phyloP scores from a whole-genome alignment of 2,329 filamentous ascomycete genomes.

The Metarhizium rileyi region DNA sequence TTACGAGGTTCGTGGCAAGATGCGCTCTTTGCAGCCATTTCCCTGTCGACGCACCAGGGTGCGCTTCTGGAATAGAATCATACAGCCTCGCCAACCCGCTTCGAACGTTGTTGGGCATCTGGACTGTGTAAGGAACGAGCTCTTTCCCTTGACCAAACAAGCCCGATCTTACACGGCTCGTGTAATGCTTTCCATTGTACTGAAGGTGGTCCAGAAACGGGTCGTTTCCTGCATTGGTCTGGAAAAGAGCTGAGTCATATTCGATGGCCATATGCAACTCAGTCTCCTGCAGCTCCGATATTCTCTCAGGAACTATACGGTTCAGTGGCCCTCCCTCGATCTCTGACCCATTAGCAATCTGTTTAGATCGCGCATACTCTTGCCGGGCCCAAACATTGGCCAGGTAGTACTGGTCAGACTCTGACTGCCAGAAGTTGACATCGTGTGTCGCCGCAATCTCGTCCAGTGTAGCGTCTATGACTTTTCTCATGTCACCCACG shows the following conservation, averaged over 20 bases:
- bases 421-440: constrained; percentile 23
- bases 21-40: constrained; percentile 22
- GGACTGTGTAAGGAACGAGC: constrained; percentile 21
- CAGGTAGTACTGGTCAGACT: constrained; percentile 36
- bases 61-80: constrained; percentile 18
- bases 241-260: constrained; percentile 31
- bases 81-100: constrained; percentile 20
- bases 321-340: constrained; percentile 11
- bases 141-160: constrained; percentile 14
- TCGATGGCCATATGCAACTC: constrained; percentile 30
- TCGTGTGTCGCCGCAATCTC: constrained; percentile 25
- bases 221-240: constrained; percentile 27
- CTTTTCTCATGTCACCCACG: constrained; percentile 18
- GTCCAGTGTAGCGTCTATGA: constrained; percentile 17
- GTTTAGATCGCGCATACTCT: constrained; percentile 27
- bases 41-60: constrained; percentile 16
- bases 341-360: constrained; percentile 13
- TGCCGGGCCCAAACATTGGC: constrained; percentile 33
- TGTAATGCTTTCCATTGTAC: constrained; percentile 19
- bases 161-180: constrained; percentile 14
- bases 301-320: constrained; percentile 13
- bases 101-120: constrained; percentile 23
- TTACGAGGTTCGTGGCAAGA: constrained; percentile 28
- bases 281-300: constrained; percentile 11
- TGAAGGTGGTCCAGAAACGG: constrained; percentile 23